phyloP scores from a whole-genome alignment of 805 yeast species.

The Saccharomycopsis sp. region DNA sequence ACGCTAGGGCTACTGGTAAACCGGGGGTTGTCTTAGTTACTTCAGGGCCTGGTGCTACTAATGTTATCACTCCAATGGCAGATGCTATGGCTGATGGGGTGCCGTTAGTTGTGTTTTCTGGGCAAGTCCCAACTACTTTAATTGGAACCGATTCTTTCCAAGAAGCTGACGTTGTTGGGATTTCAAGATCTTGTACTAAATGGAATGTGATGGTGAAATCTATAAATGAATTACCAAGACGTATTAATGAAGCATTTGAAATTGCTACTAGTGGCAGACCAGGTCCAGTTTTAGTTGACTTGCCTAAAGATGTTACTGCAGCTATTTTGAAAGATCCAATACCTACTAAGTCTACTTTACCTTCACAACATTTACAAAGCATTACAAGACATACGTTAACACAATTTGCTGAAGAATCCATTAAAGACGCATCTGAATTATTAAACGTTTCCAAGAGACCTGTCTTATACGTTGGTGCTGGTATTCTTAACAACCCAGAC shows the following conservation, averaged over 20 bases:
- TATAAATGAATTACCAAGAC: constrained; percentile 88
- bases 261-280: constrained; percentile 96
- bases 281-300: constrained; percentile 95
- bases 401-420: constrained; percentile 67
- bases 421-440: constrained; percentile 69
- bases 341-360: constrained; percentile 72
- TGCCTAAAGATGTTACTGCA: constrained; percentile 97
- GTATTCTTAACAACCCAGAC: constrained; percentile 70
- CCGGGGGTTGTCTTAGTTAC: constrained; percentile 98
- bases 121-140: constrained; percentile 93
- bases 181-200: constrained; percentile 94
- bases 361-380: constrained; percentile 59
- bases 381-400: constrained; percentile 65
- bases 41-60: constrained; percentile 99
- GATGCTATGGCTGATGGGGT: constrained; percentile 97
- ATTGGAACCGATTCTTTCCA: constrained; percentile 99
- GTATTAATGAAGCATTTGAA: constrained; percentile 97
- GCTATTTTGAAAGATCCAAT: constrained; percentile 80
- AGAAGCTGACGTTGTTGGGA: constrained; percentile 97
- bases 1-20: constrained; percentile 91
- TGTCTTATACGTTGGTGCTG: constrained; percentile 85
- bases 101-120: constrained; percentile 93
- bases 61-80: constrained; percentile 96
- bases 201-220: constrained; percentile 99
- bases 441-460: constrained; percentile 83